A percentile compares a stretch with the other conserved stretches of the same genome.
These are phyloP conservation scores for Scleromitrula shiraiana DNA, from an alignment of 2,329 filamentous ascomycete species.

Conservation along the genomic window DNA sequence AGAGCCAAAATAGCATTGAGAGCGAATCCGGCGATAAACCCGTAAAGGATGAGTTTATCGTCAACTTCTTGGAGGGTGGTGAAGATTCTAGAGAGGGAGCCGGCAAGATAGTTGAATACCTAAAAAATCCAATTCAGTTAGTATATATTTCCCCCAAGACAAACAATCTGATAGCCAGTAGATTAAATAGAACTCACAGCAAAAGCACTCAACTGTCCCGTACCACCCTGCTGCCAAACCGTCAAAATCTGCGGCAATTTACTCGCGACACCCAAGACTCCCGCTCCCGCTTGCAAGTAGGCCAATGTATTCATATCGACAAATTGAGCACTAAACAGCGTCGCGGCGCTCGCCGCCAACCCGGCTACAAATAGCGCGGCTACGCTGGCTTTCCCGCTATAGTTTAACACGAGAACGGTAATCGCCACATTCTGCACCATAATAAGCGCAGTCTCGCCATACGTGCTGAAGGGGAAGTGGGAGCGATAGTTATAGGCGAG, in stretches of 20 bases:
- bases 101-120: constrained; percentile 97
- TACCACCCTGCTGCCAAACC: constrained; percentile 77
- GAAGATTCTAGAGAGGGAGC: constrained; percentile 90
- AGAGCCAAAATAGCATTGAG: constrained; percentile 79
- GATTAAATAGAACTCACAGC: constrained; percentile 75
- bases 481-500: constrained; percentile 89
- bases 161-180: too few species aligned
- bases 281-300: constrained; percentile 77
- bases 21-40: constrained; percentile 84
- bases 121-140: constrained; percentile 31
- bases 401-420: constrained; percentile 76
- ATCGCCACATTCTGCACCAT: constrained; percentile 89
- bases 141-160: not conserved
- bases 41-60: constrained; percentile 91
- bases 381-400: constrained; percentile 57
- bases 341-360: constrained; percentile 59
- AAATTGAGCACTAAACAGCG: constrained; percentile 62
- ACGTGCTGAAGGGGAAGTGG: constrained; percentile 92
- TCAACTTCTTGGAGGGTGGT: constrained; percentile 96
- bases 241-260: constrained; percentile 91
- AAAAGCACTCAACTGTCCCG: constrained; percentile 93
- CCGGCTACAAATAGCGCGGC: constrained; percentile 74
- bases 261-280: constrained; percentile 73
- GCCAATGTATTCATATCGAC: constrained; percentile 41
- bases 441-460: constrained; percentile 89